Evolutionary conservation across 148 eudicot genomes (phyloP).

Genomic region (Fagopyrum esculentum): DNA sequence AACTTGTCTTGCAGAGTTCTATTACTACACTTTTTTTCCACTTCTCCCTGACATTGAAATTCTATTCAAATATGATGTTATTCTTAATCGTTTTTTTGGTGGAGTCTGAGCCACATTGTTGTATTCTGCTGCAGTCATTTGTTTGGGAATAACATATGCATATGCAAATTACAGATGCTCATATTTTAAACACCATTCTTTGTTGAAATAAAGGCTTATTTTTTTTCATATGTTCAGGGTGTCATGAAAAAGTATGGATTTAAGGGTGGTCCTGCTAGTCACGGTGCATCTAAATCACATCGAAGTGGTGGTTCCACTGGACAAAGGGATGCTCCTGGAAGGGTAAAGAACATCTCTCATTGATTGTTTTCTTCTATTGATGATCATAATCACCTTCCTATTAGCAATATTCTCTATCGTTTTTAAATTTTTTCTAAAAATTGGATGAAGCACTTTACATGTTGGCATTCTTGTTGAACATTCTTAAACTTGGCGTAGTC

Average conservation of each 20-base stretch:
- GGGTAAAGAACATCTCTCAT: conserved; percentile 26
- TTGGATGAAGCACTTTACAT: background rate
- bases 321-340: conserved; percentile 94
- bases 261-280: conserved; percentile 77
- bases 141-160: background rate
- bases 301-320: conserved; percentile 91
- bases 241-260: conserved; percentile 65
- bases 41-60: background rate
- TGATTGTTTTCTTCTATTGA: background rate
- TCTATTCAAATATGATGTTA: too few relatives aligned
- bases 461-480: background rate
- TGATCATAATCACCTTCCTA: background rate
- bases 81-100: background rate
- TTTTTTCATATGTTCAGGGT: conserved; percentile 45
- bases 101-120: background rate
- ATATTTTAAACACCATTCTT: background rate
- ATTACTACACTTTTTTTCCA: too few relatives aligned
- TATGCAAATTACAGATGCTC: background rate
- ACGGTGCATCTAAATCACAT: conserved; percentile 83
- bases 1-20: too few relatives aligned
- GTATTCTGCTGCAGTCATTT: background rate
- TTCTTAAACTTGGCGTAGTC: background rate
- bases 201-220: background rate
- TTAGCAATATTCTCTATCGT: too few relatives aligned
- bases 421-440: background rate